Base-by-base conservation (phyloP, 192 early-diverging fungal genomes). In the Podochytrium sp. region DNA sequence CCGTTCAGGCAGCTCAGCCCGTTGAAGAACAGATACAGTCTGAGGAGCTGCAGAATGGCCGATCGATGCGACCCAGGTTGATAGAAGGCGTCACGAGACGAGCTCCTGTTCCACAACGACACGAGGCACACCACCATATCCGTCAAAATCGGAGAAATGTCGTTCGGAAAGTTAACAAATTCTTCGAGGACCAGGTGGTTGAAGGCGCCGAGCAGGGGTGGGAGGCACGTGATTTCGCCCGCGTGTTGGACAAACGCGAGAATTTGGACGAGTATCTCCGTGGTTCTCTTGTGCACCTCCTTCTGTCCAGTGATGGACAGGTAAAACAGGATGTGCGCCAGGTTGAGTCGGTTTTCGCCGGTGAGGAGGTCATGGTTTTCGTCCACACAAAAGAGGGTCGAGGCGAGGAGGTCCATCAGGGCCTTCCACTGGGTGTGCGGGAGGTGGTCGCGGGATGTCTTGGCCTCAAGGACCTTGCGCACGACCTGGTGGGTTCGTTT, bases 71-170 rank as follows among this genome's bases (percentile, higher is more conserved):
- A 70, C 0, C 35, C 56, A 10, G 57, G 56, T 7, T 41, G 69
- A 37, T 59, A 71, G 43, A 59, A 71, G 4, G 57, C 56, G n/a
- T 59, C 56, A 10, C 69, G 69, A 23, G 10, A 23, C 34, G 38
- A 37, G 27, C 25, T 59, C 12, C 52, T 37, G 12, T 57, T 40
- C 69, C 69, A 71, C 4, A 71, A 42, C 20, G 38, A 32, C 2
- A 71, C 27, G 18, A 71, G 38, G 18, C 37, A 25, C 5, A 7
- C 35, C 58, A 71, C 25, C 14, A 71, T 4, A 38, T 59, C 38
- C 6, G 4, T 23, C 40, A 71, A 25, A n/a, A 41, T 16, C 5
- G 38, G 34, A 10, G 14, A 20, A 10, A 56, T 27, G 27, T 70
- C 67, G 47, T 39, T 33, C n/a, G 51, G n/a, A 16, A 10, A 38